A percentile compares a stretch with the other conserved stretches of the same genome.
phyloP scores from a whole-genome alignment of 768 basidiomycete genomes.

The Wakefieldia striispora region DNA sequence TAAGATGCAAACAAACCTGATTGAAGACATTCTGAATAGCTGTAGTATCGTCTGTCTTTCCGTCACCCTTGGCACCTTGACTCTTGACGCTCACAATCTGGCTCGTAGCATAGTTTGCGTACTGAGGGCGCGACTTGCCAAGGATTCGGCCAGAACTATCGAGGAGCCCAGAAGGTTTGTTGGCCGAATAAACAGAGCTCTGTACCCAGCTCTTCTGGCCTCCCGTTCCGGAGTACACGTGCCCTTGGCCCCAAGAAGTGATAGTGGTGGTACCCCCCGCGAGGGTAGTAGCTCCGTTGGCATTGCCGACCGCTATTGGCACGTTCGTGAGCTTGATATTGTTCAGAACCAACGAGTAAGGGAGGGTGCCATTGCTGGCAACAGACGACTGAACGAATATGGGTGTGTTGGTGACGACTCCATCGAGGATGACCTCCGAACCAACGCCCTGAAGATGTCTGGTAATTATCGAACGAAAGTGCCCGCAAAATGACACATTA shows the following conservation, averaged over 20 bases:
- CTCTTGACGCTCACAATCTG: constrained; percentile 71
- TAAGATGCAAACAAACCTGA: constrained; percentile 34
- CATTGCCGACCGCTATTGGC: constrained; percentile 33
- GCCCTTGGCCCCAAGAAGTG: constrained; percentile 71
- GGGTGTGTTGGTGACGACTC: constrained; percentile 40
- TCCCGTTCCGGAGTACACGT: constrained; percentile 58
- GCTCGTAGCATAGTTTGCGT: constrained; percentile 52
- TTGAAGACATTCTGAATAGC: constrained; percentile 59
- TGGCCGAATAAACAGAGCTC: constrained; percentile 40
- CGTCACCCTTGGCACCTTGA: constrained; percentile 73
- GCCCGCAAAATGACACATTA: constrained; percentile 7
- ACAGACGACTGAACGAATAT: constrained; percentile 41
- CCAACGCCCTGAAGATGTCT: constrained; percentile 36
- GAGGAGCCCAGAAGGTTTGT: constrained; percentile 55
- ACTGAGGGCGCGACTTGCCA: constrained; percentile 64
- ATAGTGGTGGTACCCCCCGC: constrained; percentile 37
- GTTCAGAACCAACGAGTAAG: constrained; percentile 35
- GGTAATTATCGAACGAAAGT: neutral
- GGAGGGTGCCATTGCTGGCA: constrained; percentile 27
- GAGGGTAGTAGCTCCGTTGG: constrained; percentile 32
- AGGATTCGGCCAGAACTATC: constrained; percentile 60
- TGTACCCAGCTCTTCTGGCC: constrained; percentile 48
- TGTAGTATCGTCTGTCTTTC: constrained; percentile 69
- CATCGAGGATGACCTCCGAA: constrained; percentile 45
- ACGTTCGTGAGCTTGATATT: constrained; percentile 37